phyloP scores from a whole-genome alignment of 495 filamentous ascomycete species.

The Parathielavia appendiculata region DNA sequence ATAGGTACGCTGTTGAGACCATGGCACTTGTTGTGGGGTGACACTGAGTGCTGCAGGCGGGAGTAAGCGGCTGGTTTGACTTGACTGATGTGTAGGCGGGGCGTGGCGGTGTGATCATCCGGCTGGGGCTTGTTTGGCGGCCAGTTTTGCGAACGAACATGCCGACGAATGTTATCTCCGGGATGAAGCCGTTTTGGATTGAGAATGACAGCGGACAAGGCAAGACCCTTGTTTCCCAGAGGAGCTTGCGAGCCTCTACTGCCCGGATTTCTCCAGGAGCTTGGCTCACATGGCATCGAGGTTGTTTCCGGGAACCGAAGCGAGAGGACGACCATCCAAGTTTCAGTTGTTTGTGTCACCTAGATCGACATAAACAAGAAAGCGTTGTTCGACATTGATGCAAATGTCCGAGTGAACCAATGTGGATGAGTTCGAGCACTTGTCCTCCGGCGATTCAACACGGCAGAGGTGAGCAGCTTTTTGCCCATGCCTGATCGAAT shows the following conservation, averaged over 20 bases:
- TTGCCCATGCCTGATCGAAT: not conserved
- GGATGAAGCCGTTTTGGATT: not conserved
- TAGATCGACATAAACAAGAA: not conserved
- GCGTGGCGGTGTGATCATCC: constrained; percentile 6
- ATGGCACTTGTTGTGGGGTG: constrained; percentile 5
- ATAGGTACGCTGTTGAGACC: not conserved
- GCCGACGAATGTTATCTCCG: not conserved
- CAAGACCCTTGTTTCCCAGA: not conserved
- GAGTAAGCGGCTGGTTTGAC: constrained; percentile 3
- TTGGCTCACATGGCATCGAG: not conserved
- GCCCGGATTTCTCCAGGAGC: not conserved
- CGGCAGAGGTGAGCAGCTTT: too few relatives aligned
- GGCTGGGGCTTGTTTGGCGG: not conserved
- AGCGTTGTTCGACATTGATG: not conserved
- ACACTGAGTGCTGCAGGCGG: constrained; percentile 2
- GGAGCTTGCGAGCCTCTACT: not conserved
- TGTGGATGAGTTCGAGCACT: not conserved
- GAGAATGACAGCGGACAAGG: not conserved
- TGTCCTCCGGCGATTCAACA: too few relatives aligned
- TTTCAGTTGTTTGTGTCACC: not conserved
- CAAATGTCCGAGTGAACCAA: not conserved
- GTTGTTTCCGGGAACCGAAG: not conserved
- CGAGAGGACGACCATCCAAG: not conserved
- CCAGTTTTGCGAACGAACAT: not conserved
- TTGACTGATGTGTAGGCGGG: not conserved